These are phyloP conservation scores for Debaryomyces coudertii DNA, from an alignment of 1,139 yeast genomes.

Conservation along the genomic window DNA sequence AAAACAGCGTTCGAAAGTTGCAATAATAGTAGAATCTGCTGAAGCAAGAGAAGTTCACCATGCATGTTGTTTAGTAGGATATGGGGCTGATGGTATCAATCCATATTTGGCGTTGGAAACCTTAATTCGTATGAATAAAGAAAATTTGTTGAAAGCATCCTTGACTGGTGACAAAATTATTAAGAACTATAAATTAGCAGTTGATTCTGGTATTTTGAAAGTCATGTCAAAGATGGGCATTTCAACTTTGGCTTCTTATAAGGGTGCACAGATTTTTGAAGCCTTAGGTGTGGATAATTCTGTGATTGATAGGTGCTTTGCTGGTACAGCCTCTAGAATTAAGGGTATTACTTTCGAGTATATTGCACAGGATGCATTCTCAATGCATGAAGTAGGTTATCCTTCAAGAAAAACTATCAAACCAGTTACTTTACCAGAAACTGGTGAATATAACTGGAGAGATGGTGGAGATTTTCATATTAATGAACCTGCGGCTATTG, in stretches of 20 bases:
- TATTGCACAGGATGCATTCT: constrained; percentile 94
- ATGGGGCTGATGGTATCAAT: constrained; percentile 95
- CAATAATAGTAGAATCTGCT: constrained; percentile 87
- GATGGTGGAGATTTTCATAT: constrained; percentile 97
- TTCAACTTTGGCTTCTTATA: constrained; percentile 93
- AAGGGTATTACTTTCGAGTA: constrained; percentile 94
- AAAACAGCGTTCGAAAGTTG: constrained; percentile 95
- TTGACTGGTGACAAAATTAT: constrained; percentile 63
- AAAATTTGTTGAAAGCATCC: constrained; percentile 66
- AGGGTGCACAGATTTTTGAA: constrained; percentile 98
- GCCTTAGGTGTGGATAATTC: constrained; percentile 95
- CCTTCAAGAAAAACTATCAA: constrained; percentile 75
- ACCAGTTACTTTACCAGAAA: constrained; percentile 82
- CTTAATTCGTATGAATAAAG: constrained; percentile 78
- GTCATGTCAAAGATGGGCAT: constrained; percentile 99
- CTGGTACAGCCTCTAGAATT: constrained; percentile 97
- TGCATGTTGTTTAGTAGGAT: constrained; percentile 90
- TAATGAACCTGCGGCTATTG: constrained; percentile 93
- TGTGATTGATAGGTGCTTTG: constrained; percentile 92
- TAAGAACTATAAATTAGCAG: constrained; percentile 76
- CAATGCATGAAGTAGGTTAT: constrained; percentile 90
- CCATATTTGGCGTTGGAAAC: constrained; percentile 95
- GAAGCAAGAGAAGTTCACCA: constrained; percentile 98
- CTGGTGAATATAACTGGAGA: constrained; percentile 98
- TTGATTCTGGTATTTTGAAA: constrained; percentile 89